Evolutionary conservation across 164 flowering plant species (phyloP).

Genomic region (Stephania yunnanensis): DNA sequence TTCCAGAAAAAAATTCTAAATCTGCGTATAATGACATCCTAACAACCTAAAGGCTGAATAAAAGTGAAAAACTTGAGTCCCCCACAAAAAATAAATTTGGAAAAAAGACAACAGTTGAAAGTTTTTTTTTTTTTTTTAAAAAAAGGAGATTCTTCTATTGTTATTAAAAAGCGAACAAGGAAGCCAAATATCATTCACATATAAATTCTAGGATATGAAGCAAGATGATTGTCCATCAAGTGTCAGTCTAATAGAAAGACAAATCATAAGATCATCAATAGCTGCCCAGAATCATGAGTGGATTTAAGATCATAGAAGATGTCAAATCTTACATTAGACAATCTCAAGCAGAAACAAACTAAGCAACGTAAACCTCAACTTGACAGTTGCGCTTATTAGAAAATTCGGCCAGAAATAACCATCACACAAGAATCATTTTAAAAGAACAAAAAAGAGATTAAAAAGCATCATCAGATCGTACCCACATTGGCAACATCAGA

Average conservation of each 20-base stretch:
- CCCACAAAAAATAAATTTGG: too few species aligned
- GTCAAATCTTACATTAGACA: neutral
- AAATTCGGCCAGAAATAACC: neutral
- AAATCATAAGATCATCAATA: neutral
- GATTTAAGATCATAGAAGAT: neutral
- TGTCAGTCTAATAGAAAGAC: neutral
- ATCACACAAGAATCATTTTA: neutral
- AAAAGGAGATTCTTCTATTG: neutral
- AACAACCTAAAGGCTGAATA: neutral
- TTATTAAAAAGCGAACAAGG: neutral
- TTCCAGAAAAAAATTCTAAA: too few species aligned
- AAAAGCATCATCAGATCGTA: slow-evolving; percentile 31
- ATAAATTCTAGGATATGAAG: neutral
- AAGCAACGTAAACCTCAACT: neutral
- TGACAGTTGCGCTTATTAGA: neutral
- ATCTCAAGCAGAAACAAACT: neutral
- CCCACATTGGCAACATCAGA: slow-evolving; percentile 60
- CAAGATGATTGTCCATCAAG: neutral
- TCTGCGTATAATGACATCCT: too few species aligned
- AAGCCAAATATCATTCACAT: neutral
- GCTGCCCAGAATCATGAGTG: neutral
- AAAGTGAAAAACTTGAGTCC: neutral
- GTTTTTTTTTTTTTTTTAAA: too few species aligned
- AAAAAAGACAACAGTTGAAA: neutral
- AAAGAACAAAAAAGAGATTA: neutral